Evolutionary conservation across 1,284 basidiomycete species (phyloP), one percentile per base, ranked within the genome.

Genomic region (Chondrostereum purpureum): DNA sequence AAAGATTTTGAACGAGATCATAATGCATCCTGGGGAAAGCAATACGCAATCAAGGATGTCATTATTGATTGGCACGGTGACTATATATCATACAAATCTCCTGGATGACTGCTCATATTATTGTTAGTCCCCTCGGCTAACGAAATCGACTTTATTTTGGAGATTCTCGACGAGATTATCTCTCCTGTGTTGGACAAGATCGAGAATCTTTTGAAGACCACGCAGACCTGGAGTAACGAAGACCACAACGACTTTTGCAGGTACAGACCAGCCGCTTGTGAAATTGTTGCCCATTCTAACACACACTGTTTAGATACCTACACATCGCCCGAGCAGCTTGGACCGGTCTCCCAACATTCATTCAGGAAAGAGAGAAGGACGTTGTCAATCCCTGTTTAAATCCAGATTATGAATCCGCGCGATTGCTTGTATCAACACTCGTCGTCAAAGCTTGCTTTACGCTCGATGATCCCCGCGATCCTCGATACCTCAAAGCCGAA

Each of bases 171-270:
- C 44, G 68, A 75, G 37, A 72, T 94, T 12, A 78, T 79, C 19
- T 63, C 70, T 4, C 89, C 90, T 1, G 70, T 80, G 0, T 61
- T 95, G 19, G 71, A 79, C 47, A 78, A 75, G 44, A 70, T 98
- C 1, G 86, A 92, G 42, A 54, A 55, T 4, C 69, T 95, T 12
- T 65, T 90, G 6, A 65, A 69, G 10, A 72, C 67, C 4, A 73
- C 77, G 10, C 65, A 67, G 13, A 72, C 58, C 23, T 88, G 88
- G 79, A 80, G 89, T 56, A 80, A 72, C 47, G 71, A 80, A 14
- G 83, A 84, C 67, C 81, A 88, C 22, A 97, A 96, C 61, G 93
- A 97, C 63, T 96, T 98, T 61, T 98, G 94, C 64, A 80, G 95
- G 75, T 84, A 68, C 49, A 72, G 58, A 13, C 24, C 33, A 46